phyloP scores from a whole-genome alignment of 1,284 basidiomycete species.

The Ustilago loliicola region DNA sequence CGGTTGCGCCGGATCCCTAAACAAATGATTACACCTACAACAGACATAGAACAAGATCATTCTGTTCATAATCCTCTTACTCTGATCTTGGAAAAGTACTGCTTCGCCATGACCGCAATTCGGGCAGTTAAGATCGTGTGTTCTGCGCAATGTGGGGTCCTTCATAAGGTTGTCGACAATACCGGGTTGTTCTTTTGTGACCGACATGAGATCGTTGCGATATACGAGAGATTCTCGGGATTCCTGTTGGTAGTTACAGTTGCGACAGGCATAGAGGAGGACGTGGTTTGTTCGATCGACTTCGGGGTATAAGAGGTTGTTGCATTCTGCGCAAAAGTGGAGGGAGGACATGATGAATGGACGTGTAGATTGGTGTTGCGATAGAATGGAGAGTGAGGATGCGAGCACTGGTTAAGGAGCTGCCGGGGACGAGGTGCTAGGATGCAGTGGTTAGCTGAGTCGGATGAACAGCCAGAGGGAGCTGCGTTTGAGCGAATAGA shows the following conservation, averaged over 20 bases:
- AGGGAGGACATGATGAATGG: conserved; percentile 59
- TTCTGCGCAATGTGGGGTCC: conserved; percentile 82
- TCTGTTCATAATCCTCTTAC: conserved; percentile 66
- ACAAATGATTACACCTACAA: conserved; percentile 64
- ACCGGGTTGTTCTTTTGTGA: conserved; percentile 92
- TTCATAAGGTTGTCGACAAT: conserved; percentile 89
- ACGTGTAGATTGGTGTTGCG: not conserved
- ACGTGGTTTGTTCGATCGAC: conserved; percentile 84
- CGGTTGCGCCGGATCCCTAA: conserved; percentile 53
- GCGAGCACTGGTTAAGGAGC: not conserved
- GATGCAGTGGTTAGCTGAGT: not conserved
- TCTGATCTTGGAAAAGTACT: conserved; percentile 69
- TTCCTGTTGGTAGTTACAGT: conserved; percentile 88
- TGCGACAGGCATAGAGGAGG: conserved; percentile 92
- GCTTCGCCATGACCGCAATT: conserved; percentile 62
- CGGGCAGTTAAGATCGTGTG: conserved; percentile 64
- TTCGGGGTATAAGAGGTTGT: conserved; percentile 90
- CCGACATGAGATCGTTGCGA: conserved; percentile 90
- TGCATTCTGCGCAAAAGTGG: conserved; percentile 73
- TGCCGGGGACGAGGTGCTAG: not conserved
- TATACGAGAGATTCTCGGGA: conserved; percentile 91
- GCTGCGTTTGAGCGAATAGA: not conserved
- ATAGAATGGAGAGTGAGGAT: not conserved
- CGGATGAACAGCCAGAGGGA: not conserved
- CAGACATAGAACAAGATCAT: conserved; percentile 70